Evolutionary conservation across 768 basidiomycete genomes (phyloP).

Genomic region (Lenzites betulinus): DNA sequence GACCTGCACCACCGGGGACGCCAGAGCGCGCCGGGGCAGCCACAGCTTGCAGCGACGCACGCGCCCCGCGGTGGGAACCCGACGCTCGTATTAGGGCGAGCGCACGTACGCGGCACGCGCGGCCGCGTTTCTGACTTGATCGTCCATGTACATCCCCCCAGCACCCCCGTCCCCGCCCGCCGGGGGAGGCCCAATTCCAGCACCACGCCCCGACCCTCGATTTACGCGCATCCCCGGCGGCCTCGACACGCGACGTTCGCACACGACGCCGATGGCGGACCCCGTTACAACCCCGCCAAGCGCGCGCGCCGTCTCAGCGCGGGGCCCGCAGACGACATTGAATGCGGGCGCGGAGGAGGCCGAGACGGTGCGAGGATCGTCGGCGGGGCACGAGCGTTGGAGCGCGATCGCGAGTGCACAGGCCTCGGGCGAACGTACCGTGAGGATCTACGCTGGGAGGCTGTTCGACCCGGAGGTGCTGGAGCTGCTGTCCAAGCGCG

Average conservation of each 20-base stretch:
- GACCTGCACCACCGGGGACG: too few relatives aligned
- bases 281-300: background rate
- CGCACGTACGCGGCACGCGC: background rate
- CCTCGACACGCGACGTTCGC: too few relatives aligned
- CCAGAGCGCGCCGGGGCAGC: too few relatives aligned
- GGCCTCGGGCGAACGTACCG: background rate
- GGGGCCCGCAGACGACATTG: too few relatives aligned
- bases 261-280: too few relatives aligned
- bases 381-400: background rate
- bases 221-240: background rate
- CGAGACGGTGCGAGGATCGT: background rate
- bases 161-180: background rate
- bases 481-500: constrained; percentile 43
- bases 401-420: background rate
- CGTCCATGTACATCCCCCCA: constrained; percentile 6
- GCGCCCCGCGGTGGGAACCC: too few relatives aligned
- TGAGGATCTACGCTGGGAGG: constrained; percentile 44
- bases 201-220: background rate
- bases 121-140: background rate
- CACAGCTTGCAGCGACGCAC: too few relatives aligned
- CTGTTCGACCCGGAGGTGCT: constrained; percentile 52
- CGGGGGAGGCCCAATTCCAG: background rate
- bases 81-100: too few relatives aligned
- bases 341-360: background rate
- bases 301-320: too few relatives aligned